phyloP scores from a whole-genome alignment of 768 basidiomycete species.

The Boletus rex-veris region DNA sequence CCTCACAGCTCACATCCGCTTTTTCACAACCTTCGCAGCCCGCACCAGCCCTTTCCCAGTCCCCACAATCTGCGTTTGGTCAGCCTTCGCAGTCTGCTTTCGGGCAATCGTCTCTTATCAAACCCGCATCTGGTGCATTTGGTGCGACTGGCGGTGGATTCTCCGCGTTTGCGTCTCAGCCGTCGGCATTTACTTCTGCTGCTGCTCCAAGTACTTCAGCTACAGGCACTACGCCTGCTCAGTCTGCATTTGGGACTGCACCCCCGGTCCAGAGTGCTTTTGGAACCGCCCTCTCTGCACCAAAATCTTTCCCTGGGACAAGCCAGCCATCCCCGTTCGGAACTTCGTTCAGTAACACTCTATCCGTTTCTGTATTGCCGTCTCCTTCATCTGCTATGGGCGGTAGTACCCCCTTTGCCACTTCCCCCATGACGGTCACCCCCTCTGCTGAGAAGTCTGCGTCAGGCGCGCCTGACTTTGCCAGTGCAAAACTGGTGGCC shows the following conservation, averaged over 20 bases:
- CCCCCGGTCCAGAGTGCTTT: slow-evolving; percentile 22
- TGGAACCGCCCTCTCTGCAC: slow-evolving; percentile 2
- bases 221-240: slow-evolving; percentile 9
- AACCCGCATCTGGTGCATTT: slow-evolving; percentile 52
- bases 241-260: slow-evolving; percentile 20
- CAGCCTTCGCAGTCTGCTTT: slow-evolving; percentile 34
- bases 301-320: slow-evolving; percentile 18
- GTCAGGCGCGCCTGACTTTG: slow-evolving; percentile 33
- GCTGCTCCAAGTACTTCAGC: slow-evolving; percentile 3
- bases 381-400: slow-evolving; percentile 22
- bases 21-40: slow-evolving; percentile 30
- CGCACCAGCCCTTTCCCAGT: slow-evolving; percentile 28
- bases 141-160: slow-evolving; percentile 44
- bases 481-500: slow-evolving; percentile 26
- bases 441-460: slow-evolving; percentile 20
- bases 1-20: slow-evolving; percentile 26
- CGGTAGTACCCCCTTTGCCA: slow-evolving; percentile 23
- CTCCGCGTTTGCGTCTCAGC: slow-evolving; percentile 49
- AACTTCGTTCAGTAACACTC: slow-evolving; percentile 15
- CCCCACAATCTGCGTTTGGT: slow-evolving; percentile 35
- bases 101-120: slow-evolving; percentile 42
- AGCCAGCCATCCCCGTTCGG: slow-evolving; percentile 28
- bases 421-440: slow-evolving; percentile 24
- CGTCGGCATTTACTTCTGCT: slow-evolving; percentile 39
- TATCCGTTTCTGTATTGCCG: slow-evolving; percentile 16